phyloP scores from a whole-genome alignment of 2,329 filamentous ascomycete genomes.

The Fusarium sp. region DNA sequence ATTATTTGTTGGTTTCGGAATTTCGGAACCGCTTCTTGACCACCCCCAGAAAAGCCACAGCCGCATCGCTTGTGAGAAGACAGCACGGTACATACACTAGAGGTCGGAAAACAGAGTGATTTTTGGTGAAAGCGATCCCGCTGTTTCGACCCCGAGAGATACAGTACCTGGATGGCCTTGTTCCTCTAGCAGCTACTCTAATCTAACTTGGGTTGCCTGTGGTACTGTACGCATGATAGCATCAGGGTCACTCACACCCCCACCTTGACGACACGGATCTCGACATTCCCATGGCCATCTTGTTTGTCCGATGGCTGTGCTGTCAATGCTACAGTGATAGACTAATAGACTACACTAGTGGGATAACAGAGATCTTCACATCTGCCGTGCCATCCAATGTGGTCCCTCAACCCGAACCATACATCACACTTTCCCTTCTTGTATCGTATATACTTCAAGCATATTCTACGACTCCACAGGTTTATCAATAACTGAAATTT shows the following conservation, averaged over 20 bases:
- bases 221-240: background rate
- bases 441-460: background rate
- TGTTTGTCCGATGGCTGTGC: slow-evolving; percentile 14
- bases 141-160: background rate
- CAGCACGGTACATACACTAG: background rate
- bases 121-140: background rate
- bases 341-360: background rate
- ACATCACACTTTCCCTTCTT: slow-evolving; percentile 4
- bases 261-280: slow-evolving; percentile 21
- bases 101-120: background rate
- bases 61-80: slow-evolving; percentile 4
- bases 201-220: background rate
- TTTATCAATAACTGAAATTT: background rate
- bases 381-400: slow-evolving; percentile 14
- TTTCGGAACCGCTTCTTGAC: slow-evolving; percentile 12
- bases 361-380: slow-evolving; percentile 28
- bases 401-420: slow-evolving; percentile 13
- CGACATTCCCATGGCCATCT: background rate
- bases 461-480: background rate
- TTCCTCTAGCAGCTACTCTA: background rate
- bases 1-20: background rate
- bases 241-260: slow-evolving; percentile 1
- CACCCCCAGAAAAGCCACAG: slow-evolving; percentile 10
- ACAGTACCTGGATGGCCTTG: background rate
- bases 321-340: slow-evolving; percentile 11